Base-by-base conservation (phyloP, 1,139 yeast genomes). In the Yamadazyma triangularis region DNA sequence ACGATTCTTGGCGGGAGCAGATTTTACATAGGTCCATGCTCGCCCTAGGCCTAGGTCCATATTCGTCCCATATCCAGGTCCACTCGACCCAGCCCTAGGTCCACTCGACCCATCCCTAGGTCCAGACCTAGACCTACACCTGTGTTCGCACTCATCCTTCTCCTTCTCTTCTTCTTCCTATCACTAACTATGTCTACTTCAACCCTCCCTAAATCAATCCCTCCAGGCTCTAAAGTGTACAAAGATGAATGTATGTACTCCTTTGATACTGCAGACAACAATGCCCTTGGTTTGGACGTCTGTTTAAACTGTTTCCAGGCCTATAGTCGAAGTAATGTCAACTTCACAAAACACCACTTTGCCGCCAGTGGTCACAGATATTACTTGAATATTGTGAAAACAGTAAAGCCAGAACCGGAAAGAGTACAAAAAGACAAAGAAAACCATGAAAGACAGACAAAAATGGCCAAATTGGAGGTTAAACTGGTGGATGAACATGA, bases 161-260 rank as follows among this genome's bases (percentile, higher is more conserved):
- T n/a, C n/a, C n/a, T n/a, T n/a, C n/a, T n/a, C n/a, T n/a, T n/a
- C n/a, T n/a, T n/a, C n/a, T n/a, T n/a, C n/a, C n/a, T n/a, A n/a
- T n/a, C n/a, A n/a, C n/a, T n/a, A n/a, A n/a, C n/a, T n/a, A n/a
- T n/a, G n/a, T n/a, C n/a, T n/a, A n/a, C n/a, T n/a, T n/a, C n/a
- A n/a, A n/a, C 12, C 4, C 11, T 24, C 10, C 20, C n/a, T 8
- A 6, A 10, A 4, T 8, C 31, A 13, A 31, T 42, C 5, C 39
- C 48, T 4, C n/a, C 26, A 7, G 36, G 34, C 2, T 27, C 40
- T 4, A 13, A 19, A 7, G 45, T 87, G 12, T 80, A 75, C 54
- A 86, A 85, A 49, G 95, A 86, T 55, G 94, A 86, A 40, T 86
- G 95, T 47, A 79, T 81, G 67, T 85, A 71, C 60, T 78, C 83